These are phyloP conservation scores for Tylopilus orsonianus DNA, from an alignment of 1,284 basidiomycete species.

Conservation along the genomic window DNA sequence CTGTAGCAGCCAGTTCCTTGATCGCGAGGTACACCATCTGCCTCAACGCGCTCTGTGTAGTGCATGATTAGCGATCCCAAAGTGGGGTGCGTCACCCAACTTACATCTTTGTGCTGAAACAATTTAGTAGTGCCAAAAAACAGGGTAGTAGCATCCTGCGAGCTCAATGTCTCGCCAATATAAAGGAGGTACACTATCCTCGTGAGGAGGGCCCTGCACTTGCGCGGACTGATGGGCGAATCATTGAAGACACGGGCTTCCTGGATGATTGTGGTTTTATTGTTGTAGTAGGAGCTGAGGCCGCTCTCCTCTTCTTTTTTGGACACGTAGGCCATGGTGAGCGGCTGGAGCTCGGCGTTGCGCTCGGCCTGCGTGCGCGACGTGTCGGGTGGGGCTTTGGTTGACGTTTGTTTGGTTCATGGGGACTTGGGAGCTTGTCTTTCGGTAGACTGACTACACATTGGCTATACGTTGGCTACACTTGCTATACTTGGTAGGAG, in stretches of 20 bases:
- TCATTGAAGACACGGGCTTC: constrained; percentile 99
- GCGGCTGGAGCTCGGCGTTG: constrained; percentile 14
- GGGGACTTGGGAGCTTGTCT: not conserved
- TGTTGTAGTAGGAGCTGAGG: constrained; percentile 85
- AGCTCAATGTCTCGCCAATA: constrained; percentile 92
- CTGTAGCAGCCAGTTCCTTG: constrained; percentile 95
- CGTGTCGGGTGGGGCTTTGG: constrained; percentile 19
- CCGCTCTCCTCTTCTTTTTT: constrained; percentile 94
- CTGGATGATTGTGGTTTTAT: constrained; percentile 95
- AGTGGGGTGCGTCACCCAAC: constrained; percentile 36
- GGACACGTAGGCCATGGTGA: constrained; percentile 68
- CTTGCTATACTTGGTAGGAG: too few species aligned
- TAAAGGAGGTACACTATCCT: constrained; percentile 97
- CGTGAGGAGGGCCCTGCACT: constrained; percentile 95
- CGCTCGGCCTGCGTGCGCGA: constrained; percentile 12
- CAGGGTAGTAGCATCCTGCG: constrained; percentile 95
- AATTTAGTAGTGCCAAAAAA: constrained; percentile 99
- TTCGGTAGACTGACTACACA: not conserved
- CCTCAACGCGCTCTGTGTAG: constrained; percentile 80
- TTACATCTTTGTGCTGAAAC: constrained; percentile 98
- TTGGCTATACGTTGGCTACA: too few species aligned
- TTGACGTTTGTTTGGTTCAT: constrained; percentile 31
- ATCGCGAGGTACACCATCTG: constrained; percentile 99
- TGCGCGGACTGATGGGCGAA: constrained; percentile 94
- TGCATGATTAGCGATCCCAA: constrained; percentile 11